A percentile compares a stretch with the other conserved stretches of the same genome.
Conservation (phyloP, 371 early-diverging fungal species). For the Amoeboaphelidium protococcarum region DNA sequence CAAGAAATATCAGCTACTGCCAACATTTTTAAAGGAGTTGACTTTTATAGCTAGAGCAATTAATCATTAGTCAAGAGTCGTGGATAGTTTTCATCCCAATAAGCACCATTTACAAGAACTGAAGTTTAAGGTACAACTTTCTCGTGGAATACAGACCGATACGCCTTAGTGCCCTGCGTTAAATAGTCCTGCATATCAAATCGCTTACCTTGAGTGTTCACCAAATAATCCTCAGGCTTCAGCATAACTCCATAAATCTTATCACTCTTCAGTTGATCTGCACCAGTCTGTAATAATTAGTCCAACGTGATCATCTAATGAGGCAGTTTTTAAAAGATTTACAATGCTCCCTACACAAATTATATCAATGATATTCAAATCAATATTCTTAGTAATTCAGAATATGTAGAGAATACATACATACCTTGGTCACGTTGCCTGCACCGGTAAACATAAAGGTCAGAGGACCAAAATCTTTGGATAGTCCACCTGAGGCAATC, state of each 20-base stretch:
- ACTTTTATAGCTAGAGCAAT: constrained; percentile 27
- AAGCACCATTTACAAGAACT: constrained; percentile 75
- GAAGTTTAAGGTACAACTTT: constrained; percentile 69
- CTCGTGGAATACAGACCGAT: constrained; percentile 56
- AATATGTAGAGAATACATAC: too few species aligned
- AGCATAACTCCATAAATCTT: constrained; percentile 56
- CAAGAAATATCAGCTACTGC: constrained; percentile 77
- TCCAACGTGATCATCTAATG: constrained; percentile 71
- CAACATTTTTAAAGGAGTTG: constrained; percentile 44
- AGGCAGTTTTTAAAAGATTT: constrained; percentile 65
- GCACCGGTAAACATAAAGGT: constrained; percentile 72
- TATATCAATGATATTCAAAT: too few species aligned
- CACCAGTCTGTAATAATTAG: too few species aligned
- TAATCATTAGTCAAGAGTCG: constrained; percentile 61
- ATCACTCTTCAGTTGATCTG: too few species aligned
- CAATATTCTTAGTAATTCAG: too few species aligned
- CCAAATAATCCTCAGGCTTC: constrained; percentile 44
- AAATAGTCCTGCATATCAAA: constrained; percentile 21
- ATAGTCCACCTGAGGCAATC: constrained; percentile 60
- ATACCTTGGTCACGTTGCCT: too few species aligned
- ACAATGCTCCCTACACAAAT: constrained; percentile 50
- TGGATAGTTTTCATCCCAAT: constrained; percentile 73
- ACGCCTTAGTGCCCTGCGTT: constrained; percentile 28
- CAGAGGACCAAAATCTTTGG: constrained; percentile 62
- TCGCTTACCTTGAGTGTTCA: constrained; percentile 29